Base-by-base conservation (phyloP, 2,329 filamentous ascomycete genomes). In the Ophiostoma novo-ulmi region DNA sequence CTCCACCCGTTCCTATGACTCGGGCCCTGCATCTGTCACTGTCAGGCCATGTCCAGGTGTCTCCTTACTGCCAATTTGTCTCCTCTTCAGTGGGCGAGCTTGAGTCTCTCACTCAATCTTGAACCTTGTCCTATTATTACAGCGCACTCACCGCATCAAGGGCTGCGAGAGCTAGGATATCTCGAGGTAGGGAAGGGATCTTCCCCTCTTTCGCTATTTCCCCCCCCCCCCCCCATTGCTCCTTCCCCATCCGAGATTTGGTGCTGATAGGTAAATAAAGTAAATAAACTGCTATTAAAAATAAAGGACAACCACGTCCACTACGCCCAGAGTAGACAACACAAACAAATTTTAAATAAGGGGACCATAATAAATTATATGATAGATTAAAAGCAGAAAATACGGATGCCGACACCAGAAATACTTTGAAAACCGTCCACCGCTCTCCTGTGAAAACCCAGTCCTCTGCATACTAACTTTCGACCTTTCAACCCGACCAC, bases 311-410 rank as follows among this genome's bases (percentile, higher is more conserved):
- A 58, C 67, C 68, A 66, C 69, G 26, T 61, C 69, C 39, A 36
- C 66, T 64, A 35, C 66, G 31, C 69, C 38, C 14, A 66, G 36
- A 22, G 70, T 31, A 36, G 67, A 69, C 48, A 69, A 69, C 68
- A 67, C 70, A 67, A 63, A 67, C 67, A 69, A 71, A 71, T 68
- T 71, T 71, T 71, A 73, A 73, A 67, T 58, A 55, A 69, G 71
- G 71, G 71, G 67, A 67, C 68, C 70, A 68, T 44, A 71, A 65
- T 70, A 67, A 71, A 71, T 61, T 67, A 69, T 31, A 44, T 67
- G 26, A 13, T 17, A 67, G 26, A 41, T n/a, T 31, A 41, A 48
- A 70, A 38, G 36, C 55, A 44, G 44, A 71, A 67, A 67, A 35
- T 39, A 67, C 39, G 22, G 65, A 38, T 31, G 39, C 63, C 68